phyloP scores from a whole-genome alignment of 306 rosid genomes.

The Malus fusca region DNA sequence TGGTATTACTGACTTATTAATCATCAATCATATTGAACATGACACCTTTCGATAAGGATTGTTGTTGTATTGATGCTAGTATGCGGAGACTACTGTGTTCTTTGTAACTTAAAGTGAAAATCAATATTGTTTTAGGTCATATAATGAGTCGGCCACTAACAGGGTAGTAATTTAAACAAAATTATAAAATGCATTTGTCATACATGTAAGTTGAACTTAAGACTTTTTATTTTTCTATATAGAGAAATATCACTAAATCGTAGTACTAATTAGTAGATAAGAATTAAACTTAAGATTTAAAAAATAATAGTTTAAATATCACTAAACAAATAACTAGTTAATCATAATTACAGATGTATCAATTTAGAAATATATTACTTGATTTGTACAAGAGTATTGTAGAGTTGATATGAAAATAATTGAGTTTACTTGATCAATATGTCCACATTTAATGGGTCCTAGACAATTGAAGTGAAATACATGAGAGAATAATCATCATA shows the following conservation, averaged over 20 bases:
- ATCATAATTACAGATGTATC: neutral
- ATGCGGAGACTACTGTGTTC: neutral
- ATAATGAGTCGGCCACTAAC: too few relatives aligned
- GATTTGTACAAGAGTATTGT: too few relatives aligned
- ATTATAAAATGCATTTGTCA: too few relatives aligned
- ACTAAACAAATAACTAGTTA: too few relatives aligned
- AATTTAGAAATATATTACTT: too few relatives aligned
- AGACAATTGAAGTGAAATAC: neutral
- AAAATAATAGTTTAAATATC: too few relatives aligned
- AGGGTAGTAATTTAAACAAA: too few relatives aligned
- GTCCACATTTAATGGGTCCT: neutral
- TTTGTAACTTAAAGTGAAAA: too few relatives aligned
- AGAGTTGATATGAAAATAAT: neutral
- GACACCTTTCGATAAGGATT: neutral
- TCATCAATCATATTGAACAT: neutral
- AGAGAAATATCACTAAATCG: accelerated
- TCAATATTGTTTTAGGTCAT: too few relatives aligned
- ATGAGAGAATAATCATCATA: neutral
- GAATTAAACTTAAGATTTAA: too few relatives aligned
- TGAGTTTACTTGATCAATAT: neutral
- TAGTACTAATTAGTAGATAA: accelerated
- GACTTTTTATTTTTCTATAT: accelerated
- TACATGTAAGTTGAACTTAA: too few relatives aligned
- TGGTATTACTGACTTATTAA: neutral
- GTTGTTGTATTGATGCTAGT: neutral